phyloP scores from a whole-genome alignment of 2,329 filamentous ascomycete species.

The Xylariaceae sp. region DNA sequence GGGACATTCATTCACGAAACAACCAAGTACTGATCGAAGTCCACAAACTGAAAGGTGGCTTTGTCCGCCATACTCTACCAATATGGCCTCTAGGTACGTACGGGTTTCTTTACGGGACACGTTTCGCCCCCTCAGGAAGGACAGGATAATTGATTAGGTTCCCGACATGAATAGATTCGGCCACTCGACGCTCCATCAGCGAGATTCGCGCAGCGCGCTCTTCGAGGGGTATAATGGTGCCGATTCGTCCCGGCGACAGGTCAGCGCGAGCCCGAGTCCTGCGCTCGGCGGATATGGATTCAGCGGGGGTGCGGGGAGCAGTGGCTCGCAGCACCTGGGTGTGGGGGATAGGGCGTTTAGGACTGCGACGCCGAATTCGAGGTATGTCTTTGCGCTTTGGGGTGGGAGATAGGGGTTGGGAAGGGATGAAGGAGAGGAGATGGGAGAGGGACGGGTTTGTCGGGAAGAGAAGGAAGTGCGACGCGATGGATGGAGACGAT shows the following conservation, averaged over 20 bases:
- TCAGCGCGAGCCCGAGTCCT: slow-evolving; percentile 43
- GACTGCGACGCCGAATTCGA: slow-evolving; percentile 66
- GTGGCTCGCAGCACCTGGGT: slow-evolving; percentile 25
- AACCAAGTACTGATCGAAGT: not conserved
- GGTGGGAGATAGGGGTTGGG: not conserved
- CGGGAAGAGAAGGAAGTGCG: not conserved
- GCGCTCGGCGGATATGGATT: slow-evolving; percentile 46
- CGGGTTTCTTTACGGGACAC: not conserved
- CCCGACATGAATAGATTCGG: slow-evolving; percentile 51
- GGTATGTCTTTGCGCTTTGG: slow-evolving; percentile 36
- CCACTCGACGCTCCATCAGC: slow-evolving; percentile 64
- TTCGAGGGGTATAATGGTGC: slow-evolving; percentile 67
- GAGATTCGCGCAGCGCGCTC: slow-evolving; percentile 65
- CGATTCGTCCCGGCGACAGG: slow-evolving; percentile 38
- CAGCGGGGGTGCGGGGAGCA: slow-evolving; percentile 26
- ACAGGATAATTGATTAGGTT: too few relatives aligned
- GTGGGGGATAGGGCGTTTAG: slow-evolving; percentile 45
- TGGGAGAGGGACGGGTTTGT: not conserved
- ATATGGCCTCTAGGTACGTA: slow-evolving; percentile 33
- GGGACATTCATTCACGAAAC: too few relatives aligned
- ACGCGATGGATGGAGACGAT: not conserved
- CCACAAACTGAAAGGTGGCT: slow-evolving; percentile 4
- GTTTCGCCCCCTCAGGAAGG: not conserved
- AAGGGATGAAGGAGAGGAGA: not conserved
- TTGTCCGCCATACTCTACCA: slow-evolving; percentile 6